Evolutionary conservation across 2,329 filamentous ascomycete species (phyloP), one percentile per base, ranked within the genome.

Genomic region (Cercospora sp.): DNA sequence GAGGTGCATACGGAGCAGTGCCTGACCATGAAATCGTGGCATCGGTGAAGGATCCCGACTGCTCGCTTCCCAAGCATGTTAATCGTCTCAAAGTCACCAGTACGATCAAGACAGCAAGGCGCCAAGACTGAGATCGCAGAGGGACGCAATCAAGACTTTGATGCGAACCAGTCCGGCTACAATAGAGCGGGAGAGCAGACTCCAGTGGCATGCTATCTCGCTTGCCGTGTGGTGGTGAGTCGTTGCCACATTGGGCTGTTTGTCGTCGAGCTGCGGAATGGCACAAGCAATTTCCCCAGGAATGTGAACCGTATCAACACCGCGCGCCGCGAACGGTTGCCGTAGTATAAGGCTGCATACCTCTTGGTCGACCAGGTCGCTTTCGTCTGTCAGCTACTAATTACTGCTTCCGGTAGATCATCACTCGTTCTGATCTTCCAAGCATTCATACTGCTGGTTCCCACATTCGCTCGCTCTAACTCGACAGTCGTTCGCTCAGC

Each of bases 381-480:
- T 65, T 70, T 70, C 68, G 68, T 68, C 68, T 60, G 63, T 66
- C 63, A 65, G 40, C 60, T 68, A 65, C 63, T 68, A 70, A 70
- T 70, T 66, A 64, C 68, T 70, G 68, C 66, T 70, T 70, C 61
- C 68, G 68, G 68, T 63, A 61, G 68, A 70, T 68, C 67, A 65
- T 68, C 67, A 64, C 67, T 68, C 67, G 48, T 66, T 68, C 67
- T 68, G 63, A 62, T 68, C 67, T 60, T 33, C 59, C 57, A 66
- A 63, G 67, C 67, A 65, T 42, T 64, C 33, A 53, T 62, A 20
- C 60, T 60, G 66, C 66, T 68, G 63, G 63, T 57, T 63, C 31
- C 30, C 63, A 65, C 67, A 66, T 58, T 64, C 66, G 60, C 62
- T 68, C 42, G 61, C 33, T 68, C 57, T 45, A 60, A 64, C 62